Base-by-base conservation (phyloP, 192 early-diverging fungal genomes). In the Globomyces pollinis-pini region DNA sequence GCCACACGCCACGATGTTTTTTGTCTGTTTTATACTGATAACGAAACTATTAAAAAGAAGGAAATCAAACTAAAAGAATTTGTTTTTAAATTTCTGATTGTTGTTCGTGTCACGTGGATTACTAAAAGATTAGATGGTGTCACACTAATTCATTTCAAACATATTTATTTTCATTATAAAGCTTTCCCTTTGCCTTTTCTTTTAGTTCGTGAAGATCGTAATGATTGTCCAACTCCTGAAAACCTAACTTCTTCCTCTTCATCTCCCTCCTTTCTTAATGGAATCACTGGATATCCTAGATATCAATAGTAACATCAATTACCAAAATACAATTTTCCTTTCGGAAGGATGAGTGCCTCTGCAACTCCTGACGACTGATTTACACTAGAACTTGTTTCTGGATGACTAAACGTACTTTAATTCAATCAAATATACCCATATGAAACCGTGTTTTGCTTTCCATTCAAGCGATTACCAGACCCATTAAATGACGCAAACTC, bases 301-400 rank as follows among this genome's bases (percentile, higher is more conserved):
- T n/a, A n/a, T n/a, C n/a, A n/a, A n/a, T n/a, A n/a, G n/a, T n/a
- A n/a, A n/a, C n/a, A n/a, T n/a, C n/a, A n/a, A n/a, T n/a, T n/a
- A 3, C 44, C 44, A 76, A 98, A 96, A 67, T 86, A 95, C 24
- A 96, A 78, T 35, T 87, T 87, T 18, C 92, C 91, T 42, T 88
- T 68, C 1, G 94, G 90, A 55, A 96, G 57, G 62, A 86, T 77
- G 47, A 95, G 71, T 0, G 90, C 87, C 29, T 86, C 86, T 1
- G 88, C 85, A 11, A 73, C 68, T 45, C 51, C 45, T 45, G 74
- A 49, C 45, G 12, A 12, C 11, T 24, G 62, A 45, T 62, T 13
- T 36, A 9, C 7, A 13, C 13, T 36, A 9, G 35, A 9, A 9
- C 7, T 36, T 13, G 26, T 53, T 16, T 63, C n/a, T n/a, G n/a